phyloP scores from a whole-genome alignment of 148 eudicot genomes.

The Dysphania ambrosioides region DNA sequence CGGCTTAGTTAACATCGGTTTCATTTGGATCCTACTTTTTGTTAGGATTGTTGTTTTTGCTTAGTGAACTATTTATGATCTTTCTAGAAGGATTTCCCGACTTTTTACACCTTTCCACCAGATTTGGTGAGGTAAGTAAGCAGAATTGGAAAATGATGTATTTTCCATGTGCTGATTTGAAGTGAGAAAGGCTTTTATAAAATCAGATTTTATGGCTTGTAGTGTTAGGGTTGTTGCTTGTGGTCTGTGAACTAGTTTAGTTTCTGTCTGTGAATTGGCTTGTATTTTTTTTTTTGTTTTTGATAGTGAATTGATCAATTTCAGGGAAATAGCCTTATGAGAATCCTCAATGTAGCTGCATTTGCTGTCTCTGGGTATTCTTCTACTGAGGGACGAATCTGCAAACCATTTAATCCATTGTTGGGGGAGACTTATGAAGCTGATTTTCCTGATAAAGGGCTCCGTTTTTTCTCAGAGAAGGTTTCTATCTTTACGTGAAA shows the following conservation, averaged over 20 bases:
- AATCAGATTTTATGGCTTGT: too few relatives aligned
- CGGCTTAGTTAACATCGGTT: background rate
- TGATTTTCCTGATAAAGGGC: constrained; percentile 78
- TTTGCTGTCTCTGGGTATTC: constrained; percentile 84
- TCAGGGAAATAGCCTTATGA: constrained; percentile 75
- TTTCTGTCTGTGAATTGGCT: constrained; percentile 1
- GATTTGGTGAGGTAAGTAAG: too few relatives aligned
- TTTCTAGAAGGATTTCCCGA: too few relatives aligned
- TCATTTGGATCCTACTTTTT: background rate
- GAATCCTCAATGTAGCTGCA: constrained; percentile 81
- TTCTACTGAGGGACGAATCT: constrained; percentile 70
- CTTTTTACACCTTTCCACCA: too few relatives aligned
- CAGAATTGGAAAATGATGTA: too few relatives aligned
- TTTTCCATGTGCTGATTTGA: too few relatives aligned
- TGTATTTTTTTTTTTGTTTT: background rate
- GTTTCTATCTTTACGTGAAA: constrained; percentile 33
- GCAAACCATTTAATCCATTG: constrained; percentile 82
- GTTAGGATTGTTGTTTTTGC: constrained; percentile 3
- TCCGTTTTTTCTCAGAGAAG: constrained; percentile 88
- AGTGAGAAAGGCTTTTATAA: too few relatives aligned
- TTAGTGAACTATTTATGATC: too few relatives aligned
- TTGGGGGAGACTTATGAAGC: constrained; percentile 85
- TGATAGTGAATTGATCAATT: constrained; percentile 6
- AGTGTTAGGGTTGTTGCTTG: too few relatives aligned
- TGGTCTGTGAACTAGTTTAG: constrained; percentile 6